Evolutionary conservation across 306 rosid species (phyloP), one percentile per base, ranked within the genome.

Genomic region (Prunus mongolica): DNA sequence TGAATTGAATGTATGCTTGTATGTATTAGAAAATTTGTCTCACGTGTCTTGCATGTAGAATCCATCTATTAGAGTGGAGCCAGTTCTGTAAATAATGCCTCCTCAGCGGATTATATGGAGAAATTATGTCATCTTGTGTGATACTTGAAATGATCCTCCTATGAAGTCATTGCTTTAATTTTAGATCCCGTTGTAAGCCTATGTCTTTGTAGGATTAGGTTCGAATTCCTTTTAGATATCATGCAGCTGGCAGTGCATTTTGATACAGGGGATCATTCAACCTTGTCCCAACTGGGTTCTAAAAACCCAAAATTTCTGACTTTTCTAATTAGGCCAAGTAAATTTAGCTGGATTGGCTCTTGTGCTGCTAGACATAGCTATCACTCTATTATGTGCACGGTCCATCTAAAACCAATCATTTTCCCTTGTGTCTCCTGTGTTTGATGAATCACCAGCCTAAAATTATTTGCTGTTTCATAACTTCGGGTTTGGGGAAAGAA

Each of bases 41-140:
- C 24, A 28, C 2, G 6, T 8, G 51, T 18, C 2, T 13, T 32
- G 20, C 2, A 5, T 8, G n/a, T 79, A n/a, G 27, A 46, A 75
- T 57, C 73, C 55, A 72, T 50, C n/a, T 56, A 22, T 20, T 1
- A 71, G 70, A 78, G 45, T 69, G 46, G 65, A 58, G 63, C 69
- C 27, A 50, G 12, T 34, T 78, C 25, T 20, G 30, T 58, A 49
- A 60, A 74, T 49, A 51, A 38, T 14, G 65, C 44, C 54, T 19
- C 63, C 25, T 15, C 41, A 50, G 71, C 64, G 8, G 72, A 64
- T 49, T 10, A 30, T 64, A 32, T 19, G 49, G 50, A 30, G 52
- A 32, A 14, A 30, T 50, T 24, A 75, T 72, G 49, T 66, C 71
- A 49, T 32, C 63, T 19, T 34, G 38, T 66, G n/a, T 20, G 54